Evolutionary conservation across 2,329 filamentous ascomycete species (phyloP), one percentile per base, ranked within the genome.

Genomic region (Albophoma yamanashiensis): DNA sequence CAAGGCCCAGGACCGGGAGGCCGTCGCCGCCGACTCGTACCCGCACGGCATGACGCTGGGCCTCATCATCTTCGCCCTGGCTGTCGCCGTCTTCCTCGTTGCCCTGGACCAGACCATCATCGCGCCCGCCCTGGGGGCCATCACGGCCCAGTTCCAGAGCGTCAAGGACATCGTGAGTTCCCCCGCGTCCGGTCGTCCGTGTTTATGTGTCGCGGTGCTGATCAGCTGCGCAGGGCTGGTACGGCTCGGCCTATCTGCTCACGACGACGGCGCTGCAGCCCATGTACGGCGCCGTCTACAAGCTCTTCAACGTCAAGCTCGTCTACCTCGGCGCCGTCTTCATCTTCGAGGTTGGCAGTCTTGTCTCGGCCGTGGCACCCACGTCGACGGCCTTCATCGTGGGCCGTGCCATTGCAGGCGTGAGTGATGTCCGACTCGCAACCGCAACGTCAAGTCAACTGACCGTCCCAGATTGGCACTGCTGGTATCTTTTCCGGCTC

Each of bases 101-200:
- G 78, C 79, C 3, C 72, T 81, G 14, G 78, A 81, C 62, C 78
- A 80, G 69, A 81, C 79, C 55, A 81, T 80, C 62, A 79, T 81
- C 62, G 78, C 78, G 7, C 79, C 80, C 17, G 80, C 80, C 1
- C 73, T 82, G 22, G 78, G 79, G 25, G 77, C 79, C 66, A 83
- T 82, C 63, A 81, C 79, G 0, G 69, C 70, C 1, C 69, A 79
- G 56, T 81, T 76, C 58, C 61, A 66, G 52, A 77, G 74, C 56
- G 73, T 78, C 42, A 74, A 75, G 63, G 79, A 81, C 59, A 79
- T 81, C 62, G 78, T 74, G 59, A 7, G 59, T 58, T 2, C n/a
- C n/a, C n/a, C 5, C 15, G 20, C 15, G 22, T 9, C 8, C n/a
- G 15, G 55, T 17, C n/a, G 7, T 14, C 39, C 42, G 17, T 14